Evolutionary conservation across 192 early-diverging fungal genomes (phyloP).

Genomic region (Rhizophagus sp.): DNA sequence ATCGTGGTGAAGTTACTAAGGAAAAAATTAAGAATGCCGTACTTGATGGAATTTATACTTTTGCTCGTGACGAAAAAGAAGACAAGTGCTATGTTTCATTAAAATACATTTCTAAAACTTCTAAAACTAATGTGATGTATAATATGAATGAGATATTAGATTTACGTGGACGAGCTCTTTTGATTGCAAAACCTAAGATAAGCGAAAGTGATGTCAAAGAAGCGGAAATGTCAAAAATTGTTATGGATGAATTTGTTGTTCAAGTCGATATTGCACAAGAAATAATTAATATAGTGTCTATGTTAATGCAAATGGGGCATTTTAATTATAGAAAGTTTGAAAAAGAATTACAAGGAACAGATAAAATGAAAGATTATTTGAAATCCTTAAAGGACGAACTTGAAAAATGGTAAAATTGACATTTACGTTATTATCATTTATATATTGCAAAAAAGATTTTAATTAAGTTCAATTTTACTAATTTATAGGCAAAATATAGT

Average conservation of each 20-base stretch:
- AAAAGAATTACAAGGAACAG: background rate
- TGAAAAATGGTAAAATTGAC: background rate
- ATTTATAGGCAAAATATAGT: constrained; percentile 11
- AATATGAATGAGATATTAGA: constrained; percentile 24
- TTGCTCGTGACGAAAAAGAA: constrained; percentile 16
- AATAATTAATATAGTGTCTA: constrained; percentile 20
- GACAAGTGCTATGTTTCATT: constrained; percentile 26
- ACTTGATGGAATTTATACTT: constrained; percentile 23
- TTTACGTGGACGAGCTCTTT: constrained; percentile 32
- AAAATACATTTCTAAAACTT: background rate
- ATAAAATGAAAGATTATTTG: constrained; percentile 12
- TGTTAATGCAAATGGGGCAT: constrained; percentile 30
- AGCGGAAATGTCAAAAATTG: background rate
- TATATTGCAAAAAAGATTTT: background rate
- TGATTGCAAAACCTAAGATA: constrained; percentile 26
- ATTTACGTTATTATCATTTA: background rate
- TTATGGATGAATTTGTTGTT: constrained; percentile 28
- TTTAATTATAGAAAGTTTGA: constrained; percentile 30
- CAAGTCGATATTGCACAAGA: constrained; percentile 32
- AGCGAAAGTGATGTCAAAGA: background rate
- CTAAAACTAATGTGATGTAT: background rate
- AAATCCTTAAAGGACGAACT: constrained; percentile 16
- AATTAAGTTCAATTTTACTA: background rate
- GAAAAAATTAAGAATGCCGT: constrained; percentile 27
- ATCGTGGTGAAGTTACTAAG: background rate